phyloP scores from a whole-genome alignment of 768 basidiomycete genomes.

The Lentinula detonsa region DNA sequence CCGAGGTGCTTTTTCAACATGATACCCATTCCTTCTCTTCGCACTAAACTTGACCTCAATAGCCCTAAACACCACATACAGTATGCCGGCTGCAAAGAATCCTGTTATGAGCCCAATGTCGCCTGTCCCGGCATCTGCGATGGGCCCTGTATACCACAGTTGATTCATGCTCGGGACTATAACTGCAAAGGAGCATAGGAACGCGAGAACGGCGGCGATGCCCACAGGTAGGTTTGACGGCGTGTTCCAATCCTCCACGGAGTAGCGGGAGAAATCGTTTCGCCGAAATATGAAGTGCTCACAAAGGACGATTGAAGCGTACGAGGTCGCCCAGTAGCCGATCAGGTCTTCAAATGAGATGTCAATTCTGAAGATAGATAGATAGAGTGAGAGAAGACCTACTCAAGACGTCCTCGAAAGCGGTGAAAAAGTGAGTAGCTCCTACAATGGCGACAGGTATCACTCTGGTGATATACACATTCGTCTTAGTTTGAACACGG shows the following conservation, averaged over 20 bases:
- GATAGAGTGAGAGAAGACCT: constrained; percentile 20
- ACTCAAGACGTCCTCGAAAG: constrained; percentile 63
- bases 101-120: constrained; percentile 71
- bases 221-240: constrained; percentile 53
- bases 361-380: not conserved
- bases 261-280: constrained; percentile 41
- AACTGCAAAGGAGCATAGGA: constrained; percentile 44
- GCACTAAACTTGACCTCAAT: constrained; percentile 15
- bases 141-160: constrained; percentile 65
- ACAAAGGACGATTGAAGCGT: constrained; percentile 49
- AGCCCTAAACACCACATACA: constrained; percentile 44
- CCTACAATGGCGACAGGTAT: constrained; percentile 71
- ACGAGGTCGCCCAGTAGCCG: constrained; percentile 57
- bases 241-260: constrained; percentile 49
- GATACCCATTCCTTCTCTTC: not conserved
- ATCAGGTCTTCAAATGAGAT: constrained; percentile 24
- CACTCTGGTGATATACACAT: constrained; percentile 30
- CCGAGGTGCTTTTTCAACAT: no score
- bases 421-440: constrained; percentile 54
- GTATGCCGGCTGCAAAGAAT: constrained; percentile 35
- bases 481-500: not conserved
- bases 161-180: constrained; percentile 67
- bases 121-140: constrained; percentile 51
- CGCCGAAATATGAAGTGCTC: constrained; percentile 66
- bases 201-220: constrained; percentile 50